Conservation (phyloP, 1,139 yeast genomes). For the Saccharomycopsis crataegensis region DNA sequence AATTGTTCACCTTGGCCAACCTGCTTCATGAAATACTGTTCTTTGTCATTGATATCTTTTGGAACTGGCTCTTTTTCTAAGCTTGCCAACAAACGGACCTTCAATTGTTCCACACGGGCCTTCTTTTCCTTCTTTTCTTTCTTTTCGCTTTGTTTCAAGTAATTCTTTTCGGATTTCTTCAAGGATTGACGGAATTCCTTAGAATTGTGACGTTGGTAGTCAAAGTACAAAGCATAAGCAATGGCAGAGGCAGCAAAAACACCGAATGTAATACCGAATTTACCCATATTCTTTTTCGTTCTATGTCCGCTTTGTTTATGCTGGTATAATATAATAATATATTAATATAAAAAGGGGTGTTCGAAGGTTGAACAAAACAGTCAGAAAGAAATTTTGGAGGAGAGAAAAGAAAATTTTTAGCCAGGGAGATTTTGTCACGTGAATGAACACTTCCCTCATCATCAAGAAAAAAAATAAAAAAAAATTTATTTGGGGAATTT, state of each 20-base stretch:
- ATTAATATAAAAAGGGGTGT: too few species aligned
- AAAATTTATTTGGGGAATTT: too few species aligned
- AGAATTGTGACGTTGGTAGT: slow-evolving; percentile 81
- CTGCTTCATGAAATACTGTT: slow-evolving; percentile 70
- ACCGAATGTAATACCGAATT: slow-evolving; percentile 35
- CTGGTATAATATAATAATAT: too few species aligned
- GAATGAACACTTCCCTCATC: not conserved
- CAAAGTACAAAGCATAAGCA: slow-evolving; percentile 85
- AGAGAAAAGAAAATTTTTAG: not conserved
- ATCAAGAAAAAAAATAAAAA: too few species aligned
- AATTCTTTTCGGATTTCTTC: slow-evolving; percentile 54
- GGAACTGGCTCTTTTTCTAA: slow-evolving; percentile 72
- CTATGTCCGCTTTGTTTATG: too few species aligned
- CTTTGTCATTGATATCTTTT: slow-evolving; percentile 60
- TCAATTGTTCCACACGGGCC: slow-evolving; percentile 52
- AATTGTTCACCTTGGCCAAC: slow-evolving; percentile 79
- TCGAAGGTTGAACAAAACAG: too few species aligned
- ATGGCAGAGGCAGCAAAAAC: slow-evolving; percentile 43
- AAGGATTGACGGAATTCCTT: slow-evolving; percentile 73
- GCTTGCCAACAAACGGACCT: slow-evolving; percentile 54
- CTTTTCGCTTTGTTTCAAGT: slow-evolving; percentile 48
- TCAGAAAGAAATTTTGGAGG: too few species aligned
- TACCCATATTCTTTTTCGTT: slow-evolving; percentile 5
- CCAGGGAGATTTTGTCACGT: not conserved
- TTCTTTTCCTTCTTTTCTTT: slow-evolving; percentile 54